phyloP scores from a whole-genome alignment of 2,329 filamentous ascomycete genomes.

The Chaetomium strumarium region DNA sequence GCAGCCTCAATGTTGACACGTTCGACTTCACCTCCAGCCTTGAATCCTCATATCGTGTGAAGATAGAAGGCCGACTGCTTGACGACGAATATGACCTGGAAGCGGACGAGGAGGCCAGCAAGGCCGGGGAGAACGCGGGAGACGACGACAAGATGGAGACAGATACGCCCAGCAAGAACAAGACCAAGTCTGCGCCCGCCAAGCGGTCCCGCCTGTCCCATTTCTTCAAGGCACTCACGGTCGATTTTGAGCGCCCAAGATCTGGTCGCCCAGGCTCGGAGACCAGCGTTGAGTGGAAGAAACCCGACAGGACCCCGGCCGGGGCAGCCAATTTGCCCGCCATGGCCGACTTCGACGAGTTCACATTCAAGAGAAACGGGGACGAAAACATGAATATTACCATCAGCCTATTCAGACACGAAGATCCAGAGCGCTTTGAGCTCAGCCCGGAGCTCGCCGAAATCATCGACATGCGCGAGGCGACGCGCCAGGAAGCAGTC shows the following conservation, averaged over 20 bases:
- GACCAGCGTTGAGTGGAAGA: conserved; percentile 76
- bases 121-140: conserved; percentile 34
- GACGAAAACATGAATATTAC: conserved; percentile 91
- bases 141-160: conserved; percentile 53
- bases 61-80: conserved; percentile 81
- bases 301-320: conserved; percentile 55
- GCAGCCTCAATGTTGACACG: conserved; percentile 60
- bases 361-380: conserved; percentile 85
- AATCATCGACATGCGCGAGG: conserved; percentile 79
- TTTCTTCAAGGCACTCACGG: conserved; percentile 74
- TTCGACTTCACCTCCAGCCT: conserved; percentile 76
- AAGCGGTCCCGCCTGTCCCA: conserved; percentile 56
- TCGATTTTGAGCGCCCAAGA: conserved; percentile 63
- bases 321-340: conserved; percentile 49
- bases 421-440: conserved; percentile 77
- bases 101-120: conserved; percentile 43
- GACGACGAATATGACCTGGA: conserved; percentile 59
- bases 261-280: conserved; percentile 47
- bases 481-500: conserved; percentile 79
- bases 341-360: conserved; percentile 76
- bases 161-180: conserved; percentile 38
- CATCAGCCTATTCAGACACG: conserved; percentile 78
- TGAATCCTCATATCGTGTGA: conserved; percentile 80
- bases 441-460: conserved; percentile 75
- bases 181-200: conserved; percentile 32